Percentiles rank a stretch among this genome's conserved stretches.
These are phyloP conservation scores for Phytophthora cactorum DNA, from an alignment of 352 stramenopile genomes.

Conservation along the genomic window DNA sequence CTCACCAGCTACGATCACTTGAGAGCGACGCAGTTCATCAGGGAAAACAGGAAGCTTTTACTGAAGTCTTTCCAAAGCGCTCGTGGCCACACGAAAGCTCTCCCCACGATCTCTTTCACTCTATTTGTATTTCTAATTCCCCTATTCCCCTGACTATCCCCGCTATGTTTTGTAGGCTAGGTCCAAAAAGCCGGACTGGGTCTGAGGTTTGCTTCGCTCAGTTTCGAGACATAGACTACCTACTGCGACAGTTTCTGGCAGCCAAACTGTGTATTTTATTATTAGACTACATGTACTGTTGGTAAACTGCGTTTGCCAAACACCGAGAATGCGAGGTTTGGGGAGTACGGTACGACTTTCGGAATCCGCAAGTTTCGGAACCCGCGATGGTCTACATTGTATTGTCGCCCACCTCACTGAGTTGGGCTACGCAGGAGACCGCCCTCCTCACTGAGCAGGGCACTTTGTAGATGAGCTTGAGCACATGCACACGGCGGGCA, in stretches of 20 bases:
- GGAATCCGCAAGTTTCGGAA: slow-evolving; percentile 21
- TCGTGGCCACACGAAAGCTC: neutral
- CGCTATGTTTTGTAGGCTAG: neutral
- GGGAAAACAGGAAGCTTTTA: neutral
- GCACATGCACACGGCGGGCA: slow-evolving; percentile 2
- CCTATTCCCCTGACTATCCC: slow-evolving; percentile 27
- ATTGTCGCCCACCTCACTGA: slow-evolving; percentile 23
- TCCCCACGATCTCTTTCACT: neutral
- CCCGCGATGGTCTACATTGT: neutral
- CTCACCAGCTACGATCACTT: neutral
- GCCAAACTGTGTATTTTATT: neutral
- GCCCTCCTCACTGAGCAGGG: slow-evolving; percentile 33
- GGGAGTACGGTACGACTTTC: slow-evolving; percentile 4
- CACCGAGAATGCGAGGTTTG: slow-evolving; percentile 8
- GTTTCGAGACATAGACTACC: slow-evolving; percentile 5
- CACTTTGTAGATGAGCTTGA: slow-evolving; percentile 16
- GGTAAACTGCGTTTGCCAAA: neutral
- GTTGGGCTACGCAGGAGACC: neutral
- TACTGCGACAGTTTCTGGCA: neutral
- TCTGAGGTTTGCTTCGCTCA: slow-evolving; percentile 9
- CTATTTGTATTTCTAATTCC: slow-evolving; percentile 3
- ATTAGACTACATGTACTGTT: too few relatives aligned
- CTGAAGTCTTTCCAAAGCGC: slow-evolving; percentile 1
- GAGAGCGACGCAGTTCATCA: neutral
- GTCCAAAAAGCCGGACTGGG: slow-evolving; percentile 22